Percentiles rank a stretch among this genome's conserved stretches.
These are phyloP conservation scores for Anastatica hierochuntica DNA, from an alignment of 345 rosid genomes.

Conservation along the genomic window DNA sequence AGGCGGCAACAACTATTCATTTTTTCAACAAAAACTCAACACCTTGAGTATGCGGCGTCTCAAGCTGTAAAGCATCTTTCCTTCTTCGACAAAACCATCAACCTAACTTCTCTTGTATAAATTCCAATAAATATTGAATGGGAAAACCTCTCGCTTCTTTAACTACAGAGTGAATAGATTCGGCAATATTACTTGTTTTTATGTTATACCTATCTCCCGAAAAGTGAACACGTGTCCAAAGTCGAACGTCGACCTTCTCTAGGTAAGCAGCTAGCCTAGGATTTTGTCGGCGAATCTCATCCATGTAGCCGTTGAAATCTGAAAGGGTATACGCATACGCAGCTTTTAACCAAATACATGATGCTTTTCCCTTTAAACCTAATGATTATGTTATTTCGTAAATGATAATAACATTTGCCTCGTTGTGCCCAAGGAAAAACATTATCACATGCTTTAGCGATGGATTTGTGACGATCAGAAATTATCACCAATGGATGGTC, in stretches of 20 bases:
- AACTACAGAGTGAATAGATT: too few relatives aligned
- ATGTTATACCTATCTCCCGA: background rate
- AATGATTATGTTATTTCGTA: background rate
- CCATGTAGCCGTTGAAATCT: background rate
- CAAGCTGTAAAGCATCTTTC: background rate
- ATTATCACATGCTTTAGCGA: background rate
- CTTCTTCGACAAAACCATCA: background rate
- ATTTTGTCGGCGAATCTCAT: rapidly evolving
- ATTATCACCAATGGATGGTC: background rate
- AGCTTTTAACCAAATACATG: too few relatives aligned
- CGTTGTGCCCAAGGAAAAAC: background rate
- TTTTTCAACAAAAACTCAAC: background rate
- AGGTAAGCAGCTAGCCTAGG: background rate
- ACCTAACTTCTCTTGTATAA: background rate
- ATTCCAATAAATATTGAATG: background rate
- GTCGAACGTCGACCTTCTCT: background rate
- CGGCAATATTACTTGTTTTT: background rate
- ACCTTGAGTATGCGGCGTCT: background rate
- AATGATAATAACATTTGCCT: background rate
- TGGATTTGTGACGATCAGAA: background rate
- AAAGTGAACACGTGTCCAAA: background rate
- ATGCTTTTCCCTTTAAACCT: background rate
- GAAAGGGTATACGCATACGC: background rate
- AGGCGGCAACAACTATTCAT: too few relatives aligned
- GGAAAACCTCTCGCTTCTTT: background rate